phyloP scores from a whole-genome alignment of 495 filamentous ascomycete species.

The Penicillium antarcticum region DNA sequence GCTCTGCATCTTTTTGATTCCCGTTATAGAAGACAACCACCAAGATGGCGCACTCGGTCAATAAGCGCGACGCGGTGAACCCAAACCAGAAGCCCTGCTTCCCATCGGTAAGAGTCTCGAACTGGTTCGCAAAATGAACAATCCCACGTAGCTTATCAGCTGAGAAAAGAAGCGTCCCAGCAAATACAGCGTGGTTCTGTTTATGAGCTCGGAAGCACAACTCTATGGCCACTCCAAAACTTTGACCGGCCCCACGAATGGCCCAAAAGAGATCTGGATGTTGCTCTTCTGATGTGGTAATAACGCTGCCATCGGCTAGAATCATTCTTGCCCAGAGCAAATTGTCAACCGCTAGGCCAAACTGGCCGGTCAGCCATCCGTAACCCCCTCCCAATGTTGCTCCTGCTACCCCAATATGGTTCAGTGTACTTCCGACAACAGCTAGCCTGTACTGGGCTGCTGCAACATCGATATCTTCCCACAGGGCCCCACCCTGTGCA shows the following conservation, averaged over 20 bases:
- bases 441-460: constrained; percentile 43
- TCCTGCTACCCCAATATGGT: constrained; percentile 53
- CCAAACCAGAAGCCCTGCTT: constrained; percentile 23
- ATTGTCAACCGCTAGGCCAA: constrained; percentile 48
- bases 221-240: constrained; percentile 37
- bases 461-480: constrained; percentile 48
- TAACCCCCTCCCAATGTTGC: constrained; percentile 52
- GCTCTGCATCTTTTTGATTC: constrained; percentile 24
- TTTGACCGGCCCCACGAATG: constrained; percentile 34
- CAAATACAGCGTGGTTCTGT: neutral
- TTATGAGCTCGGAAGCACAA: constrained; percentile 33
- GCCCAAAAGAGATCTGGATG: constrained; percentile 45
- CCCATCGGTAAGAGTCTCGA: constrained; percentile 18
- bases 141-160: constrained; percentile 28
- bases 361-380: constrained; percentile 40
- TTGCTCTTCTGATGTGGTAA: constrained; percentile 26
- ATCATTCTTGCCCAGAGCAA: constrained; percentile 42
- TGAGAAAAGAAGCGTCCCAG: neutral
- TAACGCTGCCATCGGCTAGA: constrained; percentile 39
- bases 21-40: constrained; percentile 43
- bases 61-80: constrained; percentile 26
- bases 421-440: constrained; percentile 51
- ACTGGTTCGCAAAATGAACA: constrained; percentile 36
- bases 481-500: constrained; percentile 44
- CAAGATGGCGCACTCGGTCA: constrained; percentile 22